Evolutionary conservation across 2,329 filamentous ascomycete species (phyloP).

Genomic region (Drechslerella stenobrocha): DNA sequence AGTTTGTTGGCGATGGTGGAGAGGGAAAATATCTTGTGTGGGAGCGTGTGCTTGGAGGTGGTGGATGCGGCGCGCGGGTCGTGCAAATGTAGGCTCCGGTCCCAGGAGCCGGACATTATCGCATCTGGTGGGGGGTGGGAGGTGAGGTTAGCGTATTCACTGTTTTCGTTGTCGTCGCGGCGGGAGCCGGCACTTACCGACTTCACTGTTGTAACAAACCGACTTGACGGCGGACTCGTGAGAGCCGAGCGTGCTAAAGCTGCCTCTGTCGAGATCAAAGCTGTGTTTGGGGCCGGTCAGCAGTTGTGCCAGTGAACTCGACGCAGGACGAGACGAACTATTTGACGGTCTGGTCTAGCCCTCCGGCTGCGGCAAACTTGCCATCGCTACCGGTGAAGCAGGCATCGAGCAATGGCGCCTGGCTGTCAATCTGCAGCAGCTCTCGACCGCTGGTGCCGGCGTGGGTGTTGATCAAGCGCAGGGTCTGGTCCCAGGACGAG

Average conservation of each 20-base stretch:
- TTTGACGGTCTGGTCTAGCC: conserved; percentile 83
- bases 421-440: conserved; percentile 74
- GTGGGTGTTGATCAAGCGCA: conserved; percentile 82
- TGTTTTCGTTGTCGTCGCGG: too few species aligned
- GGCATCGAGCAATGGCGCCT: conserved; percentile 83
- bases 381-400: conserved; percentile 79
- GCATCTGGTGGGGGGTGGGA: conserved; percentile 60
- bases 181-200: conserved; percentile 61
- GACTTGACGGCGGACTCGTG: conserved; percentile 79
- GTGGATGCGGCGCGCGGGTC: conserved; percentile 63
- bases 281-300: conserved; percentile 54
- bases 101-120: conserved; percentile 90
- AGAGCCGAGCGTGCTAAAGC: conserved; percentile 72
- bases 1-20: conserved; percentile 76
- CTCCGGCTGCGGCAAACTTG: conserved; percentile 80
- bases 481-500: conserved; percentile 89
- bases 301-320: not conserved
- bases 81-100: conserved; percentile 85
- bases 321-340: conserved; percentile 59
- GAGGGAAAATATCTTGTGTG: conserved; percentile 89
- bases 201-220: conserved; percentile 76
- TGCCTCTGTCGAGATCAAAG: conserved; percentile 71
- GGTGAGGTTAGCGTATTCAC: not conserved
- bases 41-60: conserved; percentile 69
- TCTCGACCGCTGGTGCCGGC: conserved; percentile 64